Conservation (phyloP, 495 filamentous ascomycete genomes). For the Xylaria intraflava region DNA sequence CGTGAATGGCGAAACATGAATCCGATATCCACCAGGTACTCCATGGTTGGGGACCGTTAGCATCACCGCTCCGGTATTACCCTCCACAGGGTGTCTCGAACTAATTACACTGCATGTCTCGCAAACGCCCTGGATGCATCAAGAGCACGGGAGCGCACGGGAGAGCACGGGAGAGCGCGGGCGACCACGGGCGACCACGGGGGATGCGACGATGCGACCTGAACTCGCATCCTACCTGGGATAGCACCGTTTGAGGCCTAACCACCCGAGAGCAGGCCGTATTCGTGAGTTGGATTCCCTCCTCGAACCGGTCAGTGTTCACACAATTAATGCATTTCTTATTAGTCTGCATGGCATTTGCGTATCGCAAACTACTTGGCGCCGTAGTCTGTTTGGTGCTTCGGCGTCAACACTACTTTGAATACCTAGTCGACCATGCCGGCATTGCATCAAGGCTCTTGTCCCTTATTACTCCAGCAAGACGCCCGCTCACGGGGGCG, state of each 20-base stretch:
- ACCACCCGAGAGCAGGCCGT: slow-evolving; percentile 20
- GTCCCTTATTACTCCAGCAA: slow-evolving; percentile 1
- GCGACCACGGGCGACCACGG: too few species aligned
- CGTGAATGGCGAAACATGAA: not conserved
- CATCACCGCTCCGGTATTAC: not conserved
- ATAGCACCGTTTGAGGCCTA: slow-evolving; percentile 22
- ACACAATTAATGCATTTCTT: not conserved
- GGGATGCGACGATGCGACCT: slow-evolving; percentile 28
- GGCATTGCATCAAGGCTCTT: not conserved
- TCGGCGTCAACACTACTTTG: not conserved
- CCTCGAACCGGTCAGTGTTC: not conserved
- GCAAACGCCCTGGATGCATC: slow-evolving; percentile 1
- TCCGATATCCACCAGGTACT: not conserved
- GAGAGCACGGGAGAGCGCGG: too few species aligned
- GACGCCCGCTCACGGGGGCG: slow-evolving; percentile 1
- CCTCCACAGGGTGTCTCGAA: slow-evolving; percentile 1
- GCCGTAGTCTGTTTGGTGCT: not conserved
- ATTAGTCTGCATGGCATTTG: not conserved
- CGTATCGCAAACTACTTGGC: not conserved
- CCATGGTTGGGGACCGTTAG: not conserved
- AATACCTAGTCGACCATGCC: not conserved
- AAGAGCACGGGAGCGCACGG: not conserved
- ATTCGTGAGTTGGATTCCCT: not conserved
- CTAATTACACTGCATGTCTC: slow-evolving; percentile 3
- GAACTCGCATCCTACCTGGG: slow-evolving; percentile 22